Evolutionary conservation across 2,329 filamentous ascomycete genomes (phyloP), one percentile per base, ranked within the genome.

Genomic region (Cadophora luteo-olivacea): DNA sequence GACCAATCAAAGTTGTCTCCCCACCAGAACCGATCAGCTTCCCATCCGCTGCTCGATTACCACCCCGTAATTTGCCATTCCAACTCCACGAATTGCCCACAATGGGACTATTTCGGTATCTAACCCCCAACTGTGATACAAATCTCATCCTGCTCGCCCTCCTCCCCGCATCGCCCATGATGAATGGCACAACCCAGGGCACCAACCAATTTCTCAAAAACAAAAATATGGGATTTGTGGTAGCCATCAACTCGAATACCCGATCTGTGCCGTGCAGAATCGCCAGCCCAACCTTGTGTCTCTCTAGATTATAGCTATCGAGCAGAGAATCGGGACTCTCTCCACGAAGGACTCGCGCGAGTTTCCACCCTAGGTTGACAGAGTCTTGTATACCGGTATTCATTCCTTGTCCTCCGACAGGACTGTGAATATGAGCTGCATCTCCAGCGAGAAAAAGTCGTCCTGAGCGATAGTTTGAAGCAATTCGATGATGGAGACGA

Each of bases 291-390:
- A 86, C 82, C 2, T 82, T 80, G 19, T 80, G 79, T 7, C 85
- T 81, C 73, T 87, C 85, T 2, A 73, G 70, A 63, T 83, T 79
- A 72, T 86, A 87, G 14, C 79, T 83, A 61, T 84, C 78, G 0
- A 88, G 78, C 1, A 87, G 77, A 0, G 77, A 71, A 11, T 81
- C 75, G 12, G 76, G 76, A 1, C 79, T 70, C 41, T 73, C 62
- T 2, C 64, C 64, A 19, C 86, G 0, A 80, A 85, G 69, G 1
- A 77, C 74, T 6, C 72, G 70, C 3, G 74, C 78, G 1, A 80
- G 71, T 62, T 80, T 80, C 79, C 79, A 81, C 3, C 74, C 79
- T 0, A 81, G 65, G 61, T 80, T 78, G 33, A 78, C 71, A 16
- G 77, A 74, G 64, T 81, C 79, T 4, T 78, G 77, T 3, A 80